Conservation (phyloP, 108 stramenopile species). For the Mayamaea pseudoterrestris region DNA sequence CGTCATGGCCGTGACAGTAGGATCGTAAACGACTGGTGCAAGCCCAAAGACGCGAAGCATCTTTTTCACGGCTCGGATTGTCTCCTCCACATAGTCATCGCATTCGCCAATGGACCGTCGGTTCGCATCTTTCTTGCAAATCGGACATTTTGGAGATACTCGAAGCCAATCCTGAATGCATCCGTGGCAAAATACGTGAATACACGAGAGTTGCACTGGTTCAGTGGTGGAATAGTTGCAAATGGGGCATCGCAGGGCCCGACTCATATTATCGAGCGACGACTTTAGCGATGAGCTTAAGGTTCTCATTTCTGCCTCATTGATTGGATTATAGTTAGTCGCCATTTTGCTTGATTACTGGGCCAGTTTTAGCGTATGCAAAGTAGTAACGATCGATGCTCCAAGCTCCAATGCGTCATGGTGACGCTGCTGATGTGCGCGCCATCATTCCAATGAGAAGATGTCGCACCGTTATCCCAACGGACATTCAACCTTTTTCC, state of each 20-base stretch:
- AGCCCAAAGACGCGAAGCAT: slow-evolving; percentile 38
- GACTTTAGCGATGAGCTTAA: too few relatives aligned
- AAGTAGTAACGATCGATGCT: too few relatives aligned
- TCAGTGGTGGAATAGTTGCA: slow-evolving; percentile 18
- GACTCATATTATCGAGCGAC: slow-evolving; percentile 3
- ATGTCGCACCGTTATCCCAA: too few relatives aligned
- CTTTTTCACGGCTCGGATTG: slow-evolving; percentile 39
- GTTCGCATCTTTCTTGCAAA: slow-evolving; percentile 29
- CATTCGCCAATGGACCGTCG: slow-evolving; percentile 19
- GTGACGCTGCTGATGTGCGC: too few relatives aligned
- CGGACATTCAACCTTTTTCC: too few relatives aligned
- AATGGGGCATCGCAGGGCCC: slow-evolving; percentile 19
- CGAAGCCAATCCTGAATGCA: slow-evolving; percentile 25
- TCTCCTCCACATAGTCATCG: slow-evolving; percentile 26
- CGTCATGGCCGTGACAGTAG: slow-evolving; percentile 37
- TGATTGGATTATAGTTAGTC: too few relatives aligned
- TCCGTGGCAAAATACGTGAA: slow-evolving; percentile 44
- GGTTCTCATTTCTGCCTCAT: too few relatives aligned
- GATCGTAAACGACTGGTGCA: slow-evolving; percentile 28
- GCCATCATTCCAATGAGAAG: too few relatives aligned
- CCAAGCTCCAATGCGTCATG: too few relatives aligned
- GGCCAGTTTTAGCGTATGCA: too few relatives aligned
- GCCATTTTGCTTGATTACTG: too few relatives aligned
- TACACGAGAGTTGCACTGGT: slow-evolving; percentile 31
- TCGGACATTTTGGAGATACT: slow-evolving; percentile 30